A percentile compares a stretch with the other conserved stretches of the same genome.
Conservation (phyloP, 2,329 filamentous ascomycete genomes). For the Fusarium sororula region DNA sequence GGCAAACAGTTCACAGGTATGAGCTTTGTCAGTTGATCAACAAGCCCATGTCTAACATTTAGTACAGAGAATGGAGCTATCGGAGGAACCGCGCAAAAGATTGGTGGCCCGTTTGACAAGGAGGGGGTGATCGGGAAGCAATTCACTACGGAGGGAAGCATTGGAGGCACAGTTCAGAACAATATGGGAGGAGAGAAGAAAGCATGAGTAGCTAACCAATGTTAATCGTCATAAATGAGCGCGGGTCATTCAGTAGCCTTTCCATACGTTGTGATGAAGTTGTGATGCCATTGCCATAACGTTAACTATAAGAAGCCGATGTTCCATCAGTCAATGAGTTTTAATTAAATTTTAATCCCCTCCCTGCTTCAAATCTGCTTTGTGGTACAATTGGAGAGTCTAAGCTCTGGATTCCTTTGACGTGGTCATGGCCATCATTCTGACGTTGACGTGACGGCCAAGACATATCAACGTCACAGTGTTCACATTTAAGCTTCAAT, state of each 20-base stretch:
- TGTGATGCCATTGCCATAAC: neutral
- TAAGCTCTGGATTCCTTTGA: no score
- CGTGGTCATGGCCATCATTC: neutral
- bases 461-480: neutral
- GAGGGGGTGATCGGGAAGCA: conserved; percentile 64
- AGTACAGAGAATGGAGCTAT: conserved; percentile 55
- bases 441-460: neutral
- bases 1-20: conserved; percentile 65
- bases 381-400: accelerated
- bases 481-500: neutral
- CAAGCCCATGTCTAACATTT: accelerated
- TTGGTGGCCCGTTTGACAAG: conserved; percentile 61
- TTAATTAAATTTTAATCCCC: neutral
- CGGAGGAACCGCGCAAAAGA: conserved; percentile 59
- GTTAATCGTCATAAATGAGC: accelerated
- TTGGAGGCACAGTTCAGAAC: conserved; percentile 63
- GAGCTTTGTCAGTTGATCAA: accelerated
- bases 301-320: neutral
- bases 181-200: conserved; percentile 52
- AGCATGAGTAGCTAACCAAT: neutral
- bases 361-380: accelerated
- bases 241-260: accelerated
- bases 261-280: neutral
- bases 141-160: conserved; percentile 61
- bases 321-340: accelerated